A percentile compares a stretch with the other conserved stretches of the same genome.
Evolutionary conservation across 2,329 filamentous ascomycete genomes (phyloP).

Genomic region (Acarospora socialis): DNA sequence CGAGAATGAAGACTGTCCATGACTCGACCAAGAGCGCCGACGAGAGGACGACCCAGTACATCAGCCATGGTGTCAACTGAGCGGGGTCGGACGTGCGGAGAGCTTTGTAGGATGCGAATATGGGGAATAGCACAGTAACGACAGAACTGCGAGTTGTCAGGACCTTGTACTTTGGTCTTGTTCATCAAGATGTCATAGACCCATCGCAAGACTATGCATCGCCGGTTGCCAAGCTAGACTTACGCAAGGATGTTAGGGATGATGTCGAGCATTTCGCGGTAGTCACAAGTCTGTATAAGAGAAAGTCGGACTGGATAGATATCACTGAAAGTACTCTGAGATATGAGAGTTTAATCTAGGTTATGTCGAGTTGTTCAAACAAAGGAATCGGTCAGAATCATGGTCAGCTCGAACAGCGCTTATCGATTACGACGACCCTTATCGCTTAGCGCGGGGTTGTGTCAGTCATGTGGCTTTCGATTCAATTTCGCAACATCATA

Average conservation of each 20-base stretch:
- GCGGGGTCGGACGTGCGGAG: conserved; percentile 83
- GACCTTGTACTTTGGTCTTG: conserved; percentile 15
- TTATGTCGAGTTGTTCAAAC: no score
- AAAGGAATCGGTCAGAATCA: no score
- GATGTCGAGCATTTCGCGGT: conserved; percentile 65
- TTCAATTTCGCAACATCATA: no score
- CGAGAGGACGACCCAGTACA: conserved; percentile 95
- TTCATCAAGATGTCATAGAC: conserved; percentile 7
- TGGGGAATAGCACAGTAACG: conserved; percentile 80
- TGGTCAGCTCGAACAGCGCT: no score
- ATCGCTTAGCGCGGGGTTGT: no score
- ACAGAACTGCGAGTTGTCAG: conserved; percentile 47
- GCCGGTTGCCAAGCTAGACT: conserved; percentile 26
- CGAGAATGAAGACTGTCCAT: conserved; percentile 74
- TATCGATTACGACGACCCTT: no score
- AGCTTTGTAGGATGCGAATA: conserved; percentile 96
- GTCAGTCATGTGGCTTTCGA: no score
- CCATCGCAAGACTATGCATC: not conserved
- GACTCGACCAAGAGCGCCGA: conserved; percentile 70
- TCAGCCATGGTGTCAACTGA: conserved; percentile 89
- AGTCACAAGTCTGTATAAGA: conserved; percentile 5
- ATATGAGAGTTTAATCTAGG: not conserved
- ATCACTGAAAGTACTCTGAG: conserved; percentile 4
- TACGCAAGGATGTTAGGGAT: conserved; percentile 66
- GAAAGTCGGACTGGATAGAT: not conserved